Conservation (phyloP, 148 eudicot species). For the Camellia japonica region DNA sequence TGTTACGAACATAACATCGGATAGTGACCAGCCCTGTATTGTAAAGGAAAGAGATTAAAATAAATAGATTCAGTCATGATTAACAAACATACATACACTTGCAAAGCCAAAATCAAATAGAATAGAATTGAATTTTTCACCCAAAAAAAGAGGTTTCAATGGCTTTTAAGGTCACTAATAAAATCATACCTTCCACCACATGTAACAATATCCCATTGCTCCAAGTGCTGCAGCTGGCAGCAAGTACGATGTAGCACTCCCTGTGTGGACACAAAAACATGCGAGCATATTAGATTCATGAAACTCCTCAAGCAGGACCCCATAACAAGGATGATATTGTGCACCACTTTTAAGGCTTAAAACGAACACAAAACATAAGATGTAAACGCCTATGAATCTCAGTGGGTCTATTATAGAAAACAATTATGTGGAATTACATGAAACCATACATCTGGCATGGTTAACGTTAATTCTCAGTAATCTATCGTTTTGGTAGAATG, state of each 20-base stretch:
- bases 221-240: slow-evolving; percentile 93
- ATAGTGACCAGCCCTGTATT: slow-evolving; percentile 79
- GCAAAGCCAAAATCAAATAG: not conserved
- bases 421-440: not conserved
- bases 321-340: not conserved
- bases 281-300: slow-evolving; percentile 5
- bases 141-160: not conserved
- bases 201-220: slow-evolving; percentile 92
- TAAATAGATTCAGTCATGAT: not conserved
- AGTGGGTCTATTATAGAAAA: not conserved
- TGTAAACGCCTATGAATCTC: not conserved
- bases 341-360: not conserved
- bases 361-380: not conserved
- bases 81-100: not conserved
- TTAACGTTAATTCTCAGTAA: not conserved
- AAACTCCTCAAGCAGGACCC: not conserved
- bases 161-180: slow-evolving; percentile 15
- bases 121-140: not conserved
- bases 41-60: not conserved
- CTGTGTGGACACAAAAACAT: slow-evolving; percentile 32
- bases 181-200: slow-evolving; percentile 93
- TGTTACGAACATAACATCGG: slow-evolving; percentile 93
- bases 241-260: slow-evolving; percentile 68
- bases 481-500: not conserved
- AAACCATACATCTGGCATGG: not conserved